Conservation (phyloP, 2,329 filamentous ascomycete genomes). For the Nigrospora oryzae region DNA sequence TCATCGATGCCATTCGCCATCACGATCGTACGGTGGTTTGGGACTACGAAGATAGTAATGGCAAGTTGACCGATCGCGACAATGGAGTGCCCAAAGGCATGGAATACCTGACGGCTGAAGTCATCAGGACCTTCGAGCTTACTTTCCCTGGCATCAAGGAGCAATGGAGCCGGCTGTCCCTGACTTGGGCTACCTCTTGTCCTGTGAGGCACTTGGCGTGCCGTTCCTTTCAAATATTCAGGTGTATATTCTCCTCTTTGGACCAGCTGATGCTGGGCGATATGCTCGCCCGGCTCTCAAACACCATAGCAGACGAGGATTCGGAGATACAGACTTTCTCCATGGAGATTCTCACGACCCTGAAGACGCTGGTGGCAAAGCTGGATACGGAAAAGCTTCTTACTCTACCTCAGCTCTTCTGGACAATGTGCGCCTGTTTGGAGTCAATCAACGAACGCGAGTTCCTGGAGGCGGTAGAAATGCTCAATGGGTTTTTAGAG, state of each 20-base stretch:
- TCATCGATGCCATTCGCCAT: slow-evolving; percentile 78
- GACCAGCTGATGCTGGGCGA: slow-evolving; percentile 94
- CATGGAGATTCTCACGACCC: slow-evolving; percentile 91
- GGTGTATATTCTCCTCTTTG: slow-evolving; percentile 82
- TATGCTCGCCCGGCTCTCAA: slow-evolving; percentile 90
- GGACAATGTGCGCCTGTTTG: slow-evolving; percentile 93
- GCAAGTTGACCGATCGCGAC: slow-evolving; percentile 62
- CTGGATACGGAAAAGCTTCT: slow-evolving; percentile 71
- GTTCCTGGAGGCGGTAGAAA: slow-evolving; percentile 82
- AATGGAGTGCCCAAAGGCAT: slow-evolving; percentile 82
- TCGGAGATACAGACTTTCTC: slow-evolving; percentile 93
- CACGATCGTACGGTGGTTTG: slow-evolving; percentile 82
- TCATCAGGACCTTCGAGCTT: slow-evolving; percentile 77
- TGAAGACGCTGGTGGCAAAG: slow-evolving; percentile 85
- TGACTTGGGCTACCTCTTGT: slow-evolving; percentile 95
- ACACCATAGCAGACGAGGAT: slow-evolving; percentile 93
- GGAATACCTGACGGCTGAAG: slow-evolving; percentile 72
- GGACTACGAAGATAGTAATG: slow-evolving; percentile 89
- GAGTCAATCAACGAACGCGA: slow-evolving; percentile 96
- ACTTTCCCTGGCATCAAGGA: slow-evolving; percentile 82
- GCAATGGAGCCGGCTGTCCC: slow-evolving; percentile 80
- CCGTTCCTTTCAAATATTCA: slow-evolving; percentile 93
- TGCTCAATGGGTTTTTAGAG: slow-evolving; percentile 78
- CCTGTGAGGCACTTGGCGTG: slow-evolving; percentile 92
- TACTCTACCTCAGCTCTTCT: slow-evolving; percentile 92